A percentile compares a stretch with the other conserved stretches of the same genome.
Conservation (phyloP, 352 stramenopile genomes). For the Pythium sp. region DNA sequence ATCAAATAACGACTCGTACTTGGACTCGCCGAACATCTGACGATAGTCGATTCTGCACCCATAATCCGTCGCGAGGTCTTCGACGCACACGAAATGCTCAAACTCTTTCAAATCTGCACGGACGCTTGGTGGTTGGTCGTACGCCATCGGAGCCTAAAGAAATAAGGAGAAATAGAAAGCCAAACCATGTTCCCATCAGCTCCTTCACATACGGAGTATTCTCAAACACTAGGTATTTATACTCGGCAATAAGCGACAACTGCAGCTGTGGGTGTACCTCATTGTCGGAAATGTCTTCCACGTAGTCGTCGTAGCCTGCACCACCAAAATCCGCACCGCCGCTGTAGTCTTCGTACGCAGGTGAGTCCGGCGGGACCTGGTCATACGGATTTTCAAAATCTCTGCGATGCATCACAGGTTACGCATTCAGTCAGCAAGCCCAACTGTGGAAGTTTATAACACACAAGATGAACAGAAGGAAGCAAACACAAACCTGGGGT, state of each 20-base stretch:
- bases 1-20: slow-evolving; percentile 24
- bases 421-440: neutral
- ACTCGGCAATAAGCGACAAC: no score
- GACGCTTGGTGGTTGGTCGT: slow-evolving; percentile 21
- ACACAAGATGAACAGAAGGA: slow-evolving; percentile 1
- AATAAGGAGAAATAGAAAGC: neutral
- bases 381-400: slow-evolving; percentile 42
- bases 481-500: slow-evolving; percentile 2
- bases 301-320: slow-evolving; percentile 22
- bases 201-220: neutral
- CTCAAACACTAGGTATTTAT: neutral
- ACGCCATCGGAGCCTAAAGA: slow-evolving; percentile 11
- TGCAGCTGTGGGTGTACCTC: slow-evolving; percentile 30
- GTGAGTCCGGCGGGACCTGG: slow-evolving; percentile 22
- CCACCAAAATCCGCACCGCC: slow-evolving; percentile 4
- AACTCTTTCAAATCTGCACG: slow-evolving; percentile 55
- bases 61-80: slow-evolving; percentile 50
- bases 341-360: slow-evolving; percentile 21
- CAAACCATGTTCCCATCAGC: neutral
- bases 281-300: slow-evolving; percentile 70
- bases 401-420: slow-evolving; percentile 15
- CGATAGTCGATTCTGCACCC: slow-evolving; percentile 64
- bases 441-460: neutral
- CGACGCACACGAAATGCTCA: slow-evolving; percentile 62
- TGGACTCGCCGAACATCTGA: slow-evolving; percentile 70